Base-by-base conservation (phyloP, 139 green algal genomes). In the Dunaliella primolecta region DNA sequence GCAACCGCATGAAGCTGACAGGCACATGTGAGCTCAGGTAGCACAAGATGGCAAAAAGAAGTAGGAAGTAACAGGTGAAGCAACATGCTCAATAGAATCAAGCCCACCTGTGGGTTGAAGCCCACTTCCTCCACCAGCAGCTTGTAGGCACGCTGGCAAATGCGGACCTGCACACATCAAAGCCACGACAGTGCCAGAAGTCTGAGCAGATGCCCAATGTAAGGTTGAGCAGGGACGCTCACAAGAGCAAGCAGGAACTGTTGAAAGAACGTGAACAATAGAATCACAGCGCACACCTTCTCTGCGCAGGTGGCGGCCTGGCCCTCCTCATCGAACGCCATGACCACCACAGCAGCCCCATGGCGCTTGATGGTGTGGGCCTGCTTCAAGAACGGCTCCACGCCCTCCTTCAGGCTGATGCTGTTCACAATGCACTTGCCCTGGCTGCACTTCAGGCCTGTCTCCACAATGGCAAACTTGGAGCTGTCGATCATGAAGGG, bases 351-450 rank as follows among this genome's bases (percentile, higher is more conserved):
- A 0, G 97, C 95, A n/a, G 97, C 95, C 35, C 97, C 97, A 80
- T 98, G 96, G 57, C 90, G 89, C 92, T 97, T 97, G 35, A 98
- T 90, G 24, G 95, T 92, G 34, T 36, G 78, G 2, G 97, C 97
- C 27, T 97, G 92, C 75, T 94, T 55, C 83, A 82, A 91, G 95
- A 99, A 99, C 55, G 92, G 91, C 35, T 96, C 94, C 90, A 99
- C 96, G 72, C 97, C 97, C 92, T 98, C 97, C 93, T 99, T 99
- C 79, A 99, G 89, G 57, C 92, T 97, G 91, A 99, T 99, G 88
- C 93, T 97, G 93, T 99, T 99, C 57, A 99, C 96, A 84, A 99
- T 99, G 94, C 92, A 97, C 93, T 99, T 99, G 93, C 97, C 97
- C 89, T 96, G 92, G 84, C 92, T 97, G 94, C 88, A 91, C 95